These are phyloP conservation scores for Chaetothyriales sp. DNA, from an alignment of 2,329 filamentous ascomycete species.

Conservation along the genomic window DNA sequence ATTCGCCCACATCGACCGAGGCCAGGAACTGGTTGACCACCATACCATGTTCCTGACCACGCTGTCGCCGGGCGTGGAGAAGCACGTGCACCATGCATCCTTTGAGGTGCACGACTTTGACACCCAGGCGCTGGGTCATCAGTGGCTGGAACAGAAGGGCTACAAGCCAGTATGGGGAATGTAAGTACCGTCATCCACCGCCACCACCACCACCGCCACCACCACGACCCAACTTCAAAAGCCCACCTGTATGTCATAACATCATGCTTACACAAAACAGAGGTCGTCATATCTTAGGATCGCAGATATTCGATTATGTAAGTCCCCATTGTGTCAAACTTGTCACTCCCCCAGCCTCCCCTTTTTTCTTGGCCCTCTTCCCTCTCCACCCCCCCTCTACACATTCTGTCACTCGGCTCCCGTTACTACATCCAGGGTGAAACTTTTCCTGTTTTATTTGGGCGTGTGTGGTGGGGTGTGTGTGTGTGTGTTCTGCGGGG, in stretches of 20 bases:
- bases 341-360: too few relatives aligned
- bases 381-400: too few relatives aligned
- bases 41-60: conserved; percentile 37
- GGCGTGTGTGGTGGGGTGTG: too few relatives aligned
- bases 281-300: conserved; percentile 53
- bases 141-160: conserved; percentile 49
- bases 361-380: too few relatives aligned
- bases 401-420: too few relatives aligned
- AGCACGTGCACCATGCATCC: conserved; percentile 52
- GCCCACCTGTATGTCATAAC: neutral
- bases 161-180: conserved; percentile 57
- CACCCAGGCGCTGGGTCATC: conserved; percentile 53
- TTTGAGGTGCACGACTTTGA: conserved; percentile 63
- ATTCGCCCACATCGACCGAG: conserved; percentile 38
- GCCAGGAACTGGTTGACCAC: conserved; percentile 34
- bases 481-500: too few relatives aligned
- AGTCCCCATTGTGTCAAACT: neutral
- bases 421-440: too few relatives aligned
- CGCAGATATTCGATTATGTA: conserved; percentile 55
- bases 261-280: neutral
- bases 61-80: conserved; percentile 10
- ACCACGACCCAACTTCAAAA: neutral
- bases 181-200: neutral
- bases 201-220: too few relatives aligned
- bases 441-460: too few relatives aligned